phyloP scores from a whole-genome alignment of 2,329 filamentous ascomycete species.

The Colletotrichum tanaceti region DNA sequence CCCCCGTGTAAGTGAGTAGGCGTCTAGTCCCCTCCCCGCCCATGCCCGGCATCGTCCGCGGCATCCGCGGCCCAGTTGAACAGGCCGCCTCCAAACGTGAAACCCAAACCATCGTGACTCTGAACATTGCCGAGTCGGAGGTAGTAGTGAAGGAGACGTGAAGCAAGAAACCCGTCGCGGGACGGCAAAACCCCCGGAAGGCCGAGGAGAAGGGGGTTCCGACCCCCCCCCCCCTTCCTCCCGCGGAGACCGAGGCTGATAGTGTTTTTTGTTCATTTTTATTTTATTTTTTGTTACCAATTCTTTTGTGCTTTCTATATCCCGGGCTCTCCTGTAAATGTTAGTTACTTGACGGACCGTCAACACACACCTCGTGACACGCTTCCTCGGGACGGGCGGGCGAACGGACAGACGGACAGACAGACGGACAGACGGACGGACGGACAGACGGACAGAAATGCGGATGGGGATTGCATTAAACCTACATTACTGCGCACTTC shows the following conservation, averaged over 20 bases:
- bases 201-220: background rate
- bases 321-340: too few species aligned
- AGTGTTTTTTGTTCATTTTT: background rate
- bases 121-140: background rate
- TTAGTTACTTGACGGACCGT: background rate
- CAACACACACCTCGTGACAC: background rate
- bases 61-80: background rate
- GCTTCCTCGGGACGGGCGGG: too few species aligned
- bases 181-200: background rate
- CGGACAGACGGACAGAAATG: too few species aligned
- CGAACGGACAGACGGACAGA: too few species aligned
- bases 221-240: too few species aligned
- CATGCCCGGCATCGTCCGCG: background rate
- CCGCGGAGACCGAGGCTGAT: background rate
- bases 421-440: too few species aligned
- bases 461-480: too few species aligned
- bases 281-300: too few species aligned
- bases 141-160: too few species aligned
- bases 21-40: too few species aligned
- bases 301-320: background rate
- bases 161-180: background rate
- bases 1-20: too few species aligned
- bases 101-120: constrained; percentile 3
- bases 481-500: too few species aligned
- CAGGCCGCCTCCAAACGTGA: background rate